Evolutionary conservation across 192 early-diverging fungal species (phyloP).

Genomic region (Bifiguratus adelaidae): DNA sequence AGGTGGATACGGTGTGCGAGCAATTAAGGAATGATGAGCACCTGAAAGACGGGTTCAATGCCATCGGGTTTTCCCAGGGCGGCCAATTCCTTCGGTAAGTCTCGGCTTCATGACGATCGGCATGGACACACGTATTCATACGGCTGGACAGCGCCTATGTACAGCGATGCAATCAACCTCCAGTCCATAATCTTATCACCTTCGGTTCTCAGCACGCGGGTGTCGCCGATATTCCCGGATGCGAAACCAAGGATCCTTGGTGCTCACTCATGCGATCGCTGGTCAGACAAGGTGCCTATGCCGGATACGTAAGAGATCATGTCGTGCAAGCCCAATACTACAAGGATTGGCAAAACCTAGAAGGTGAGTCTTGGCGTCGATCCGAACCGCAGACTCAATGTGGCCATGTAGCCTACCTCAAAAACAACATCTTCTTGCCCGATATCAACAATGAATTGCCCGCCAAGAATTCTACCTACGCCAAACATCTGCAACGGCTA

Average conservation of each 20-base stretch:
- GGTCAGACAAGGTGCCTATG: conserved; percentile 72
- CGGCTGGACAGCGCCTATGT: conserved; percentile 65
- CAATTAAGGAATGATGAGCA: conserved; percentile 44
- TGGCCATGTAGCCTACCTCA: conserved; percentile 60
- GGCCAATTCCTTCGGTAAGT: conserved; percentile 30
- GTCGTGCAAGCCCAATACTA: conserved; percentile 95
- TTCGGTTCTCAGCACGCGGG: conserved; percentile 80
- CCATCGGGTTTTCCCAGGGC: conserved; percentile 77
- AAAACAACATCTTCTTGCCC: conserved; percentile 76
- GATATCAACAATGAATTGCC: conserved; percentile 75
- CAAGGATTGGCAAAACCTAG: conserved; percentile 37
- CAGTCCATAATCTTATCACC: conserved; percentile 70
- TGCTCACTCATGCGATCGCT: conserved; percentile 74
- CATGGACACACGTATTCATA: not conserved
- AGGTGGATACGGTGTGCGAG: conserved; percentile 71
- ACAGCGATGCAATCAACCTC: conserved; percentile 69
- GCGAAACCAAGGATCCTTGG: conserved; percentile 36
- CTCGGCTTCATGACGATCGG: not conserved
- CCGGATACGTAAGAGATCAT: conserved; percentile 69
- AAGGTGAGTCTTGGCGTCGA: conserved; percentile 1
- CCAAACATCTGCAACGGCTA: conserved; percentile 39
- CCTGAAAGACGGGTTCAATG: conserved; percentile 72
- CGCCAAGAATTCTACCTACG: conserved; percentile 47
- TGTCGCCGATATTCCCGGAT: conserved; percentile 74
- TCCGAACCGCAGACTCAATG: too few relatives aligned